These are phyloP conservation scores for Fraxinus paxiana DNA, from an alignment of 305 asterid species.

Conservation along the genomic window DNA sequence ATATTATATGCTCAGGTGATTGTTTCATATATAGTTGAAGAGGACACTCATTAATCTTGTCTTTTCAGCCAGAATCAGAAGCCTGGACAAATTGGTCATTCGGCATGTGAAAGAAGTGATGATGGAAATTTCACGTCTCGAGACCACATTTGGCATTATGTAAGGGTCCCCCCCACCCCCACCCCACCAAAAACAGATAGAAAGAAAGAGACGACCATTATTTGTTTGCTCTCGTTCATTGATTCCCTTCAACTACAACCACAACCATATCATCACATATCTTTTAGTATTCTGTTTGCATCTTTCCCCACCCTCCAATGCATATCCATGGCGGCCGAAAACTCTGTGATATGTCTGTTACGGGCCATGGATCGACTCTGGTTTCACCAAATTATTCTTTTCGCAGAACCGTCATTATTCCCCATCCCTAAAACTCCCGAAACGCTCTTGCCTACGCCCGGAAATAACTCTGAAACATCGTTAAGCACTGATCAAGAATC, in stretches of 20 bases:
- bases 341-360: conserved; percentile 23
- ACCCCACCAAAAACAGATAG: background rate
- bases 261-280: background rate
- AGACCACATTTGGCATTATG: conserved; percentile 34
- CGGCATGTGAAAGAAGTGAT: conserved; percentile 22
- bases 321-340: conserved; percentile 33
- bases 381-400: conserved; percentile 48
- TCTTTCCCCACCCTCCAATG: background rate
- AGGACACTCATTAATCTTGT: background rate
- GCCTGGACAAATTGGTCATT: background rate
- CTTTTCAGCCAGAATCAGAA: background rate
- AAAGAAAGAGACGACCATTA: background rate
- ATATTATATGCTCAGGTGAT: background rate
- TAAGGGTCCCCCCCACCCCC: conserved; percentile 2
- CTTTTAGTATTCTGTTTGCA: background rate
- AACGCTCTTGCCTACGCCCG: conserved; percentile 11
- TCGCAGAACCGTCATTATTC: conserved; percentile 20
- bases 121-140: conserved; percentile 8
- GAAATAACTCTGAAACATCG: conserved; percentile 17
- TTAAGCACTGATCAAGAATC: conserved; percentile 21
- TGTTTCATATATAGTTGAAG: background rate
- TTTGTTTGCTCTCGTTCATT: background rate
- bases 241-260: background rate
- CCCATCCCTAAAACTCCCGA: background rate
- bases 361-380: conserved; percentile 58